Percentiles rank a stretch among this genome's conserved stretches.
These are phyloP conservation scores for Nematocida parisii DNA, from an alignment of 371 early-diverging fungal species.

Conservation along the genomic window DNA sequence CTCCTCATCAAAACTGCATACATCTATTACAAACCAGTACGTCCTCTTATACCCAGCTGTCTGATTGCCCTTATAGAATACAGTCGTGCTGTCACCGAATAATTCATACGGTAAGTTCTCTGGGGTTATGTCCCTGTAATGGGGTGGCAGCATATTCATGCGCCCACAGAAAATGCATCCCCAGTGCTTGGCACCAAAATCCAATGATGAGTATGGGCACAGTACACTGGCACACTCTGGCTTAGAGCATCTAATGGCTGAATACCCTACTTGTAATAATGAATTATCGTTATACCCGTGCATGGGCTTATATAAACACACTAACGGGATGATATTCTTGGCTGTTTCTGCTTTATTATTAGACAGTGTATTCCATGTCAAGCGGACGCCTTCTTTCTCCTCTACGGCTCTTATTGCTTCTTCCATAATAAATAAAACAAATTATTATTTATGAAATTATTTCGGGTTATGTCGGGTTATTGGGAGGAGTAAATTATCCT, in stretches of 20 bases:
- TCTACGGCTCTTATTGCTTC: slow-evolving; percentile 70
- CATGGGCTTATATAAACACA: slow-evolving; percentile 88
- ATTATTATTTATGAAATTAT: slow-evolving; percentile 17
- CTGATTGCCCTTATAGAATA: slow-evolving; percentile 82
- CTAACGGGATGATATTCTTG: slow-evolving; percentile 88
- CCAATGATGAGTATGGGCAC: slow-evolving; percentile 92
- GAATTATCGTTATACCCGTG: slow-evolving; percentile 71
- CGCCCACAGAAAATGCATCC: slow-evolving; percentile 94
- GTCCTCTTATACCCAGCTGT: slow-evolving; percentile 81
- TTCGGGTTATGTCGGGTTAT: not conserved
- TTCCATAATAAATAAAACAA: slow-evolving; percentile 67
- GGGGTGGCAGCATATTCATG: slow-evolving; percentile 92
- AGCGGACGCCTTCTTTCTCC: slow-evolving; percentile 72
- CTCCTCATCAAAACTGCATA: slow-evolving; percentile 80
- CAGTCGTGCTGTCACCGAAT: slow-evolving; percentile 82
- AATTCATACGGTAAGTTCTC: slow-evolving; percentile 92
- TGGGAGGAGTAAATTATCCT: not conserved
- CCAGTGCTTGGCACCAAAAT: slow-evolving; percentile 89
- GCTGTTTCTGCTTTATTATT: slow-evolving; percentile 84
- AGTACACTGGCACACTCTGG: slow-evolving; percentile 74
- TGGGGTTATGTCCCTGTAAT: slow-evolving; percentile 89
- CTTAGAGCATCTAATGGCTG: slow-evolving; percentile 29
- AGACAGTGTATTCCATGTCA: slow-evolving; percentile 98
- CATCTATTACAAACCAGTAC: slow-evolving; percentile 94
- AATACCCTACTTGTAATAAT: slow-evolving; percentile 72